These are phyloP conservation scores for Hanseniaspora nectarophila DNA, from an alignment of 805 yeast species.

Conservation along the genomic window DNA sequence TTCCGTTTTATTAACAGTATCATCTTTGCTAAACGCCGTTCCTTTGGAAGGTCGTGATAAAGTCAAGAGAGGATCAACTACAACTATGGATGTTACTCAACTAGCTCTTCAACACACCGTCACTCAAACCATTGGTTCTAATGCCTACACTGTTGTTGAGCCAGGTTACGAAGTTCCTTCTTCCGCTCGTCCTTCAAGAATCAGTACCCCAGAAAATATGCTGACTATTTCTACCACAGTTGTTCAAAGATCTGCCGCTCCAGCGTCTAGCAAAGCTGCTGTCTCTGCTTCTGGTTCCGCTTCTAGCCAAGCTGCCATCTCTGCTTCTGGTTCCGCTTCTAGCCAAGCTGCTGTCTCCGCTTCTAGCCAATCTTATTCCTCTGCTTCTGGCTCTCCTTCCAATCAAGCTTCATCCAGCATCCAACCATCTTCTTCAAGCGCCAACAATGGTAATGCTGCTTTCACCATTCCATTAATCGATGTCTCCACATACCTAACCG, in stretches of 20 bases:
- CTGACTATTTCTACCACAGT: neutral
- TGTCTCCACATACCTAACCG: constrained; percentile 16
- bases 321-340: constrained; percentile 9
- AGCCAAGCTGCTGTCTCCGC: neutral
- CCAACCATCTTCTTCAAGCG: no score
- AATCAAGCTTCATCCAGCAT: no score
- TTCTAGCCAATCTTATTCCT: no score
- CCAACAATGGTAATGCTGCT: neutral
- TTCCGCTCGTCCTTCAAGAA: neutral
- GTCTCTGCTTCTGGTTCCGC: neutral
- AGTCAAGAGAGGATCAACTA: neutral
- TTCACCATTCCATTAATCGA: neutral
- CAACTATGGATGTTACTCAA: neutral
- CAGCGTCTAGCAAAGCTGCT: neutral
- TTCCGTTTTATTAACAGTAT: neutral
- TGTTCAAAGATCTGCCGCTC: neutral
- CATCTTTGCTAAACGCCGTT: neutral
- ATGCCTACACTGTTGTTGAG: constrained; percentile 5
- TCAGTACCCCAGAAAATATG: neutral
- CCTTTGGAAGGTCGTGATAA: neutral
- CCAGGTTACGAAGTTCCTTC: neutral
- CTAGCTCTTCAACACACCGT: constrained; percentile 3
- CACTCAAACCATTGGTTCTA: neutral
- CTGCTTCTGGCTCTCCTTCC: neutral
- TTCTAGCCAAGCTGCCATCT: neutral